Base-by-base conservation (phyloP, 306 rosid genomes). In the Acmispon strigosus region DNA sequence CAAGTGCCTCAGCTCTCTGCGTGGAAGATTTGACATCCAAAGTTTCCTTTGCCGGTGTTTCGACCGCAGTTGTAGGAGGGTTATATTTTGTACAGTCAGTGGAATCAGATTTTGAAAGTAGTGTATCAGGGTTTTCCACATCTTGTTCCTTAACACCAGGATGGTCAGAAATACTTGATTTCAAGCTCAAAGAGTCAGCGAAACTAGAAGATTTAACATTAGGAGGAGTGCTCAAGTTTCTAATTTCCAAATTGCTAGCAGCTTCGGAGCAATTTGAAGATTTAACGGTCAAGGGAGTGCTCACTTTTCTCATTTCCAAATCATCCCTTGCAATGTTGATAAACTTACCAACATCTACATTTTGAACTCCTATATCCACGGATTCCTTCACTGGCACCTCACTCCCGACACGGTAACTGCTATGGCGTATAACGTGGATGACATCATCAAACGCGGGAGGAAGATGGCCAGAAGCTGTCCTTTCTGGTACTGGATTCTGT, bases 1-100 rank as follows among this genome's bases (percentile, higher is more conserved):
- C 98, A 64, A 92, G 96, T 20, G 98, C 98, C 7, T 92, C 96
- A 42, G 96, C 98, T 75, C 98, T 86, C 86, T 92, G 98, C 79
- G 85, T 86, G 49, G 83, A 86, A 52, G 98, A 92, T 57, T 84
- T 90, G 5, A 90, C 91, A 81, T 92, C 93, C 89, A 92, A 49
- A 5, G 37, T 78, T 83, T 92, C 82, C 63, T 80, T 77, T 58
- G 47, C 88, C 0, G 88, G 88, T 41, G 78, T 73, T 85, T 79
- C 91, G 36, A 73, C 96, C 68, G 79, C 86, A 0, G 62, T 73
- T 61, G 56, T 72, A 14, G 80, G 64, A 82, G 79, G 58, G 70
- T 11, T 55, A 42, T 66, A 42, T 68, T 60, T 86, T 32, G 69
- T 71, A 17, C 80, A 59, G 53, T 79, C 87, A 1, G 81, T 34